These are phyloP conservation scores for Heritiera fomes DNA, from an alignment of 345 rosid genomes.

Conservation along the genomic window DNA sequence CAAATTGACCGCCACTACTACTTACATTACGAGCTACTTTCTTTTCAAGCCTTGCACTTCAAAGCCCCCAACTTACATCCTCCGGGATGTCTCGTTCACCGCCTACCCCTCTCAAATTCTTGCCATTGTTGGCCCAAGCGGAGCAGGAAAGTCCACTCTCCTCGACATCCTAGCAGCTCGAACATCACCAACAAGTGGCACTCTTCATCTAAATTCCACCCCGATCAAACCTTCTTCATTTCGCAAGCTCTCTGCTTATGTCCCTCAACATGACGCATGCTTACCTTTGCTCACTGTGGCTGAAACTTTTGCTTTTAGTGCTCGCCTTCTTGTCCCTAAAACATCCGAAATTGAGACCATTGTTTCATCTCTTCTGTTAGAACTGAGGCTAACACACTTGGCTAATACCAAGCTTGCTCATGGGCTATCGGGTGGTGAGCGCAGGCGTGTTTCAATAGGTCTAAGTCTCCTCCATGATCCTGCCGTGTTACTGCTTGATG, in stretches of 20 bases:
- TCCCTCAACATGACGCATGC: slow-evolving; percentile 84
- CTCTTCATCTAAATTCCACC: slow-evolving; percentile 62
- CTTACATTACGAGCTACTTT: slow-evolving; percentile 28
- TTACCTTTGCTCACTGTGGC: slow-evolving; percentile 75
- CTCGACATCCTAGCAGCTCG: slow-evolving; percentile 88
- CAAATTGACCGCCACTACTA: slow-evolving; percentile 39
- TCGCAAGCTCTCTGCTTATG: slow-evolving; percentile 82
- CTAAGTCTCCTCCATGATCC: slow-evolving; percentile 88
- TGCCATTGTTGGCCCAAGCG: slow-evolving; percentile 93
- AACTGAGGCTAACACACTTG: slow-evolving; percentile 63
- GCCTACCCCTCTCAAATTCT: slow-evolving; percentile 85
- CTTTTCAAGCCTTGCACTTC: slow-evolving; percentile 44
- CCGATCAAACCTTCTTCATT: slow-evolving; percentile 78
- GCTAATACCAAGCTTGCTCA: slow-evolving; percentile 51
- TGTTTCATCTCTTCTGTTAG: slow-evolving; percentile 58
- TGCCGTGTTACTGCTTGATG: slow-evolving; percentile 77
- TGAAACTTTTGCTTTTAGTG: slow-evolving; percentile 75
- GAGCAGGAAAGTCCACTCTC: slow-evolving; percentile 96
- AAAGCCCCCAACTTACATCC: slow-evolving; percentile 57
- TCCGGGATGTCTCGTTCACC: slow-evolving; percentile 63
- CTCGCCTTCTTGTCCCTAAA: slow-evolving; percentile 60
- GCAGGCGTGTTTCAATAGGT: slow-evolving; percentile 83
- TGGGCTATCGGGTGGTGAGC: slow-evolving; percentile 83
- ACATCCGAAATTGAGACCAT: slow-evolving; percentile 34
- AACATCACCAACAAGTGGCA: slow-evolving; percentile 73